phyloP scores from a whole-genome alignment of 345 rosid genomes.

The Eucalyptus virginea region DNA sequence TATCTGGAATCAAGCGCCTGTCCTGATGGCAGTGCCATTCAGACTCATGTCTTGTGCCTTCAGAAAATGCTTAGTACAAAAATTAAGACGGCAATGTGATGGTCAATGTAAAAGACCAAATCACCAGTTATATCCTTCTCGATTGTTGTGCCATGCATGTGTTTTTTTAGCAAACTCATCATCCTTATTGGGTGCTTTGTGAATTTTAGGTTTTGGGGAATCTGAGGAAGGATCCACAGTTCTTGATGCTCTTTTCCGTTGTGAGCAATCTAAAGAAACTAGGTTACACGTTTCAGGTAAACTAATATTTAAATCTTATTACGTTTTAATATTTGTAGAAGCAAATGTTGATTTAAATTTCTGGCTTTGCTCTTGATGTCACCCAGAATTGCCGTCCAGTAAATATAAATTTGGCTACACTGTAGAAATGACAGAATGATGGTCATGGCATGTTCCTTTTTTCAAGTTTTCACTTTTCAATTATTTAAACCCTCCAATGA shows the following conservation, averaged over 20 bases:
- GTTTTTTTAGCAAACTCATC: neutral
- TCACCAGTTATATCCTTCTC: neutral
- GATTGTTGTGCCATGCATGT: neutral
- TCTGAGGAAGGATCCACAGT: slow-evolving; percentile 55
- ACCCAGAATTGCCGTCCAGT: neutral
- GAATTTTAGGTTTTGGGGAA: slow-evolving; percentile 67
- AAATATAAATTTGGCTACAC: neutral
- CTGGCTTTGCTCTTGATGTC: neutral
- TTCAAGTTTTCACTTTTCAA: neutral
- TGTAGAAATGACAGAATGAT: neutral
- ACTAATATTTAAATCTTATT: neutral
- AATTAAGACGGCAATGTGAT: neutral
- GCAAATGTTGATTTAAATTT: neutral
- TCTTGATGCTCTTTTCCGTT: slow-evolving; percentile 69
- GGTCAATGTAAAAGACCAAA: neutral
- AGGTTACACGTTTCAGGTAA: slow-evolving; percentile 77
- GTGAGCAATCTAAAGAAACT: slow-evolving; percentile 69
- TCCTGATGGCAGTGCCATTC: neutral
- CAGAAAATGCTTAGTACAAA: neutral
- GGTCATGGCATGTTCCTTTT: neutral
- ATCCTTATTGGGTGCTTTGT: slow-evolving; percentile 1
- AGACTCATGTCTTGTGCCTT: neutral
- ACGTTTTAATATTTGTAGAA: neutral
- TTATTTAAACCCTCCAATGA: slow-evolving; percentile 17
- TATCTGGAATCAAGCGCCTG: neutral